phyloP scores from a whole-genome alignment of 306 rosid species.

The Pyrus communis region DNA sequence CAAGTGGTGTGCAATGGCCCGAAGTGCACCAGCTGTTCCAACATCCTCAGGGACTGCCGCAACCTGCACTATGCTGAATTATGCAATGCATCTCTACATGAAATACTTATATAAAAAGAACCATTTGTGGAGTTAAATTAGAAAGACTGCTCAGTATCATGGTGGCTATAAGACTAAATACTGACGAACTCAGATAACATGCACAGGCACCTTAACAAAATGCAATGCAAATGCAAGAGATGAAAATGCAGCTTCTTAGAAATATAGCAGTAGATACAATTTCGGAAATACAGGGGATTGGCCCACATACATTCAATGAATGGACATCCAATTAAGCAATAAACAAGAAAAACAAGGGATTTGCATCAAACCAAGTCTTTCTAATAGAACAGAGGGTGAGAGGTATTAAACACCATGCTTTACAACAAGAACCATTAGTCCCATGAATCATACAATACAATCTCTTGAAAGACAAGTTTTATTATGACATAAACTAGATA shows the following conservation, averaged over 20 bases:
- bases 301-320: background rate
- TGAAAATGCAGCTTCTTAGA: background rate
- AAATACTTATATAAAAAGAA: background rate
- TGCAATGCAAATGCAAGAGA: background rate
- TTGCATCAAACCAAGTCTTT: too few relatives aligned
- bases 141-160: background rate
- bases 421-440: too few relatives aligned
- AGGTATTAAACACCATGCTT: too few relatives aligned
- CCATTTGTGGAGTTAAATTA: background rate
- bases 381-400: too few relatives aligned
- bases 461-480: too few relatives aligned
- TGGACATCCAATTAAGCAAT: background rate
- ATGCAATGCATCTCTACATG: background rate
- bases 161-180: background rate
- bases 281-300: background rate
- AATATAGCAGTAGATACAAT: background rate
- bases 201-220: background rate
- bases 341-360: too few relatives aligned
- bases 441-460: too few relatives aligned
- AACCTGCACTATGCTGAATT: conserved; percentile 48
- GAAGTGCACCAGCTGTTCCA: conserved; percentile 93
- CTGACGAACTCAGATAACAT: background rate
- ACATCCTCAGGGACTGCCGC: conserved; percentile 92
- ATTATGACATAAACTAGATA: too few relatives aligned
- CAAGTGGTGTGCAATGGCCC: conserved; percentile 75